Evolutionary conservation across 345 rosid species (phyloP).

Genomic region (Chamaenerion angustifolium): DNA sequence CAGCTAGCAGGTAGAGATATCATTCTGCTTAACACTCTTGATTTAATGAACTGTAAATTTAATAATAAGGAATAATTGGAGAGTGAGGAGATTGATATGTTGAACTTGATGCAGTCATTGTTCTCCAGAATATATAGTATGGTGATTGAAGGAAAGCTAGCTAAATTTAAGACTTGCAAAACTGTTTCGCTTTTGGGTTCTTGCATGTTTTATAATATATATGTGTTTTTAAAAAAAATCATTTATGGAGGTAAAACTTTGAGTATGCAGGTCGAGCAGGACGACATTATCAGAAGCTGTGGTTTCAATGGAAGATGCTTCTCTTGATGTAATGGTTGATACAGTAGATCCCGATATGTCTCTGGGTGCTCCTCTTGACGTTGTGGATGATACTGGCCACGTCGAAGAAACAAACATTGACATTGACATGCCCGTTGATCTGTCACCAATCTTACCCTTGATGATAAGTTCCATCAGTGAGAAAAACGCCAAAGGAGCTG

Average conservation of each 20-base stretch:
- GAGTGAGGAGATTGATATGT: neutral
- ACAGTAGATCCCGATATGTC: constrained; percentile 25
- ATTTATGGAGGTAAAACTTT: constrained; percentile 1
- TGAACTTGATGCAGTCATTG: too few relatives aligned
- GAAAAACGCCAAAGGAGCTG: constrained; percentile 57
- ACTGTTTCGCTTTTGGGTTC: neutral
- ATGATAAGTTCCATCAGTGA: constrained; percentile 26
- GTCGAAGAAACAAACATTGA: constrained; percentile 24
- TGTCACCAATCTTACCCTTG: constrained; percentile 37
- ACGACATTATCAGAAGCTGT: constrained; percentile 70
- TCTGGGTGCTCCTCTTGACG: constrained; percentile 23
- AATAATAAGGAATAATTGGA: neutral
- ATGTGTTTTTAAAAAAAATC: neutral
- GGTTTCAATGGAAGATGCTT: constrained; percentile 25
- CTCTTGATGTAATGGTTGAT: constrained; percentile 32
- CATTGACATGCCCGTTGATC: constrained; percentile 29
- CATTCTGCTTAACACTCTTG: neutral
- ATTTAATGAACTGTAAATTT: neutral
- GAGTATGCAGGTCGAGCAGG: constrained; percentile 62
- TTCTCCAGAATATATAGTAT: too few relatives aligned
- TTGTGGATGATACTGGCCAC: constrained; percentile 30
- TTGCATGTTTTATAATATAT: constrained; percentile 6
- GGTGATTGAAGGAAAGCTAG: too few relatives aligned
- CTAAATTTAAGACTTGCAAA: too few relatives aligned
- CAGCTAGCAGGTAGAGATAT: constrained; percentile 62